Evolutionary conservation across 345 rosid genomes (phyloP).

Genomic region (Nasturtium officinale): DNA sequence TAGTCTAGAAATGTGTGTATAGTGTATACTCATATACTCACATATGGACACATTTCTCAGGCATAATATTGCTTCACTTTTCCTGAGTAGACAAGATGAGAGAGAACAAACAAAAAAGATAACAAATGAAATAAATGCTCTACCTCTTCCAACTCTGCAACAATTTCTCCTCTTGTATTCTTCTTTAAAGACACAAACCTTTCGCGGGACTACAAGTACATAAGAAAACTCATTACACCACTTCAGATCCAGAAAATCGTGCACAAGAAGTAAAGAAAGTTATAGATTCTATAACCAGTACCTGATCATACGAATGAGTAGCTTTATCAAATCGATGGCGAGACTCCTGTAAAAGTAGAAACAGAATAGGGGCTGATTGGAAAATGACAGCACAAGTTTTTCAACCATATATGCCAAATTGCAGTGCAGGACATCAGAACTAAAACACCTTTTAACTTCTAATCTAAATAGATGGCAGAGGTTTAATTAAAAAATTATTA

Average conservation of each 20-base stretch:
- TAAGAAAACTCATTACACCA: constrained; percentile 25
- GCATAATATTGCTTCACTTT: background rate
- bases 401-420: background rate
- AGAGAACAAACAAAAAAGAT: constrained; percentile 7
- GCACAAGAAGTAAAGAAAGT: no score
- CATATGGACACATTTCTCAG: background rate
- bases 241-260: constrained; percentile 9
- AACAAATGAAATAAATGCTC: constrained; percentile 4
- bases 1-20: background rate
- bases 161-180: constrained; percentile 70
- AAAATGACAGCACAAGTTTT: background rate
- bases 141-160: constrained; percentile 93
- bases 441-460: background rate
- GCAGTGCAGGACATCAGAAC: background rate
- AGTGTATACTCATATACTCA: background rate
- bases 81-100: background rate
- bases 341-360: constrained; percentile 63
- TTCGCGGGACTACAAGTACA: constrained; percentile 73
- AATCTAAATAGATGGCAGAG: constrained; percentile 14
- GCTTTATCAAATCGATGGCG: constrained; percentile 74
- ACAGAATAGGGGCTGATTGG: constrained; percentile 13
- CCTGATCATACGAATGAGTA: constrained; percentile 74
- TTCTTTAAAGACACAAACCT: constrained; percentile 87
- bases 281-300: constrained; percentile 39
- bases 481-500: background rate